phyloP scores from a whole-genome alignment of 768 basidiomycete genomes.

The Agrocybe pediades region DNA sequence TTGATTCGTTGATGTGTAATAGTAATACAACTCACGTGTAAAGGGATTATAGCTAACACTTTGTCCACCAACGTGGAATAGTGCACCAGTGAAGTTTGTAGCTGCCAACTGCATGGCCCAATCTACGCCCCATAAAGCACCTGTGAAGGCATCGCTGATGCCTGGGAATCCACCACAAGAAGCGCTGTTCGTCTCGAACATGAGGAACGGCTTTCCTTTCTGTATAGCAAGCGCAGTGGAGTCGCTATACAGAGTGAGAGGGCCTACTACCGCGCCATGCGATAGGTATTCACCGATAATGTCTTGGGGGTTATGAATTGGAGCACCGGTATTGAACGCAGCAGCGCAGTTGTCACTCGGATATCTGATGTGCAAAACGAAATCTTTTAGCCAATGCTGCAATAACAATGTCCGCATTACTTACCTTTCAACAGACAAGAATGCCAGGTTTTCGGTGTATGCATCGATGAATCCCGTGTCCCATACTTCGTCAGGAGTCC shows the following conservation, averaged over 20 bases:
- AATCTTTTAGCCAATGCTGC: conserved; percentile 5
- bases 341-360: conserved; percentile 59
- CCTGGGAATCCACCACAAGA: conserved; percentile 72
- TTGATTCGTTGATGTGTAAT: conserved; percentile 8
- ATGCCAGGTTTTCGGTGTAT: conserved; percentile 40
- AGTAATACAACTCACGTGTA: conserved; percentile 36
- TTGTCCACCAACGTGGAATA: conserved; percentile 65
- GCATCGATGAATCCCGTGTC: conserved; percentile 53
- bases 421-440: conserved; percentile 59
- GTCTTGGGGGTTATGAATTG: conserved; percentile 40
- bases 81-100: conserved; percentile 50
- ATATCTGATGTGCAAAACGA: conserved; percentile 37
- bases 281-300: conserved; percentile 60
- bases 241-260: conserved; percentile 58
- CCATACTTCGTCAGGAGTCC: conserved; percentile 56
- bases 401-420: conserved; percentile 19
- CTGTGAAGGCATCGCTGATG: conserved; percentile 62
- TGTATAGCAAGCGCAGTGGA: conserved; percentile 48
- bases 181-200: conserved; percentile 75
- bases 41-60: conserved; percentile 59
- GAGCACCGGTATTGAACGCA: conserved; percentile 46
- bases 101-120: conserved; percentile 61
- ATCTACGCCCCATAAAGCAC: conserved; percentile 66
- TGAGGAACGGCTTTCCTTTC: conserved; percentile 49
- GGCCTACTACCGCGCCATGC: conserved; percentile 52